Evolutionary conservation across 1,284 basidiomycete species (phyloP).

Genomic region (Violaceomyces palustris): DNA sequence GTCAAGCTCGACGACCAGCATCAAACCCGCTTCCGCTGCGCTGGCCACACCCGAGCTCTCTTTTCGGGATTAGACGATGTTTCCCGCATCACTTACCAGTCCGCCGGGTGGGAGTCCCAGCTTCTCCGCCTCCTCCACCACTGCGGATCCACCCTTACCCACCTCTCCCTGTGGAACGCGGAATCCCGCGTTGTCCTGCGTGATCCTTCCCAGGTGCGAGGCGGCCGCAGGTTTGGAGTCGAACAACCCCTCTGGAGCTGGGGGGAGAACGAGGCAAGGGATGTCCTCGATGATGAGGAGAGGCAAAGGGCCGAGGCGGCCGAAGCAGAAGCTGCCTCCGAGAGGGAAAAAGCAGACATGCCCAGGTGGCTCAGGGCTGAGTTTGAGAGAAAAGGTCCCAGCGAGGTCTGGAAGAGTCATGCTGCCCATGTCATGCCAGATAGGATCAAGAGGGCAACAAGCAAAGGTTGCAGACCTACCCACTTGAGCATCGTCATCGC

Average conservation of each 20-base stretch:
- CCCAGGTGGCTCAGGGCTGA: conserved; percentile 48
- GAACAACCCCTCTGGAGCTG: conserved; percentile 33
- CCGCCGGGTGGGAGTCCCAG: conserved; percentile 49
- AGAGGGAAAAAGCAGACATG: conserved; percentile 30
- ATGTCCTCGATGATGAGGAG: conserved; percentile 2
- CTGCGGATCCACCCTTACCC: conserved; percentile 33
- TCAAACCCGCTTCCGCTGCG: conserved; percentile 39
- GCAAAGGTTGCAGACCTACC: conserved; percentile 35
- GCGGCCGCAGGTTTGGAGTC: conserved; percentile 22
- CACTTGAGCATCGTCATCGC: conserved; percentile 41
- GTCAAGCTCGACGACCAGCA: conserved; percentile 29
- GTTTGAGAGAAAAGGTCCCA: conserved; percentile 20
- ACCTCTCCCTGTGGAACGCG: conserved; percentile 46
- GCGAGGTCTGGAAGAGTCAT: conserved; percentile 34
- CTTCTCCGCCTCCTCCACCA: conserved; percentile 45
- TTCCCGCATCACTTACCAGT: conserved; percentile 39
- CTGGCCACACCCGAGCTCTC: conserved; percentile 30
- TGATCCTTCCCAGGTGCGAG: conserved; percentile 43
- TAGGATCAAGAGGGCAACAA: conserved; percentile 9
- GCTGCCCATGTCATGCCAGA: conserved; percentile 37
- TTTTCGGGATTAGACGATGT: conserved; percentile 44
- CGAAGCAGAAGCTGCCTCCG: conserved; percentile 7
- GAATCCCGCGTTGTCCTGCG: conserved; percentile 45
- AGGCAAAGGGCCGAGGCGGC: conserved; percentile 4
- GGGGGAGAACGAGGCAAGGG: conserved; percentile 16